A percentile compares a stretch with the other conserved stretches of the same genome.
phyloP scores from a whole-genome alignment of 2,329 filamentous ascomycete species.

The Nemania sp. region DNA sequence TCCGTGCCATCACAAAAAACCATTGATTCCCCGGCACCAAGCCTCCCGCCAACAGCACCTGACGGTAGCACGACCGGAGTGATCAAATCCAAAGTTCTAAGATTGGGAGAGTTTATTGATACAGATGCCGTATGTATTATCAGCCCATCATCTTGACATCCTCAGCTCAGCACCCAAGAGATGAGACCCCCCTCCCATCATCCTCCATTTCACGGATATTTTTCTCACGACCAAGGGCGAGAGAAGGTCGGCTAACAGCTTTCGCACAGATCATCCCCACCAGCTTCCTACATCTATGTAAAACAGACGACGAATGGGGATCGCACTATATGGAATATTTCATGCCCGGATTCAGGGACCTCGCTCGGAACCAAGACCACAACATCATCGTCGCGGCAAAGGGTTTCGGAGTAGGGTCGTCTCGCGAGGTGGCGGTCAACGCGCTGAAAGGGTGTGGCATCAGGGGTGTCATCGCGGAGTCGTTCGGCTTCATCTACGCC shows the following conservation, averaged over 20 bases:
- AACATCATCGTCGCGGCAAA: slow-evolving; percentile 51
- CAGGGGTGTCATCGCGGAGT: slow-evolving; percentile 49
- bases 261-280: slow-evolving; percentile 10
- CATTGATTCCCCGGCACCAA: neutral
- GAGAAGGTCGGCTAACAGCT: neutral
- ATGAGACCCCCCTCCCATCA: neutral
- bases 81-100: slow-evolving; percentile 45
- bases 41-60: neutral
- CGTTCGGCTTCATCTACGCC: slow-evolving; percentile 52
- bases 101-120: slow-evolving; percentile 51
- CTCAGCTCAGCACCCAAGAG: neutral
- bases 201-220: neutral
- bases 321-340: slow-evolving; percentile 18
- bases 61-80: neutral
- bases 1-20: neutral
- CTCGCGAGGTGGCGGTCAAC: slow-evolving; percentile 49
- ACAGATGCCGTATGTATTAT: slow-evolving; percentile 44
- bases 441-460: slow-evolving; percentile 47
- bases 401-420: slow-evolving; percentile 52
- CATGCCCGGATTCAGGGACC: slow-evolving; percentile 15
- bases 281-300: slow-evolving; percentile 9
- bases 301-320: slow-evolving; percentile 15
- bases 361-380: slow-evolving; percentile 37
- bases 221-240: neutral
- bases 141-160: slow-evolving; percentile 18